Evolutionary conservation across 2,329 filamentous ascomycete species (phyloP), one percentile per base, ranked within the genome.

Genomic region (Fusarium pseudograminearum): DNA sequence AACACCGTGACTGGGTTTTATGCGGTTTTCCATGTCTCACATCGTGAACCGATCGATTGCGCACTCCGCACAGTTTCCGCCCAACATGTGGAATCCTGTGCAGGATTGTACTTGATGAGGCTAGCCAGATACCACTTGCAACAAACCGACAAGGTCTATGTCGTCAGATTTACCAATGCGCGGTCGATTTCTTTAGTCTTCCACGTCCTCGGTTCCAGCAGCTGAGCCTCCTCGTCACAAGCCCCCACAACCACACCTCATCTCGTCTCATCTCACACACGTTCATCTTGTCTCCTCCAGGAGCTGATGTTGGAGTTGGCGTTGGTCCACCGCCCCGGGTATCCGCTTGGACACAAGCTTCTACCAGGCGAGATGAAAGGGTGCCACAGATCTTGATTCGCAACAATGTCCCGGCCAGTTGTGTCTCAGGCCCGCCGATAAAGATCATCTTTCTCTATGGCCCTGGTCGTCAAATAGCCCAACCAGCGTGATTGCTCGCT

Each of bases 321-420:
- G 48, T 56, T 59, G 60, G 67, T 63, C 65, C 47, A 53, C 55
- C 46, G 62, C 71, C 66, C 52, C 56, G 56, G 67, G 56, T 71
- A 66, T 71, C 68, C 65, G 68, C 60, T 70, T 65, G 61, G 55
- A 64, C 71, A 73, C 69, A 71, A 73, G 66, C 72, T 76, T 77
- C 71, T 63, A 71, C 75, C 75, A 78, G 75, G 74, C 77, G 75
- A 80, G 78, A 80, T 80, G 78, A 78, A 65, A 59, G 73, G 70
- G 79, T 80, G 67, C 73, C 77, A 81, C 79, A 80, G 78, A 81
- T 80, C 78, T 80, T 76, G 73, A 72, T 73, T 73, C 73, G 73
- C 72, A 76, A 74, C 76, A 77, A 78, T 78, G 73, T 74, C 76
- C 76, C 76, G 76, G 74, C 67, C 65, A 70, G 69, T 62, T 65